Percentiles rank a stretch among this genome's conserved stretches.
These are phyloP conservation scores for Eucalyptus curtisii DNA, from an alignment of 345 rosid species.

Conservation along the genomic window DNA sequence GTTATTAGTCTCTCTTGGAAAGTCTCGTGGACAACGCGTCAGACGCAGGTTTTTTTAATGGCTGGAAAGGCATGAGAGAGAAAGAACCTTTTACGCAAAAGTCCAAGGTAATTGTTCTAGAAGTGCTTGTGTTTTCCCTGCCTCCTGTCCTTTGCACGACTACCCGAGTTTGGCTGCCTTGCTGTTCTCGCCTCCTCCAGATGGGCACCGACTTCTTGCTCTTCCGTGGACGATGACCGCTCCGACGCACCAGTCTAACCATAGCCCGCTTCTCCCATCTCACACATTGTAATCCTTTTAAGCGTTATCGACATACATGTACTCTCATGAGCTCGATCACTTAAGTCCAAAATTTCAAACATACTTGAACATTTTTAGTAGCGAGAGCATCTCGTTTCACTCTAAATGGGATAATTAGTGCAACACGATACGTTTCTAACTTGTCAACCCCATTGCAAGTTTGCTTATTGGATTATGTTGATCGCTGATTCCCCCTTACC, in stretches of 20 bases:
- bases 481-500: background rate
- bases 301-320: background rate
- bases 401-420: fast-evolving
- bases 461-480: background rate
- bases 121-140: background rate
- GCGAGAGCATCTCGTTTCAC: background rate
- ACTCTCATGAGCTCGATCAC: fast-evolving
- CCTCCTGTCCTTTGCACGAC: background rate
- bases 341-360: fast-evolving
- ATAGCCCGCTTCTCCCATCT: background rate
- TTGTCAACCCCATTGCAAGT: background rate
- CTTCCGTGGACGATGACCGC: background rate
- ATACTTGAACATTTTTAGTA: background rate
- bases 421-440: background rate
- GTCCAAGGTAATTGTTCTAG: background rate
- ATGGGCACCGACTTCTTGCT: background rate
- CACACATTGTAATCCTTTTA: background rate
- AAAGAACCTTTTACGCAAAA: background rate
- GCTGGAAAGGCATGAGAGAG: background rate
- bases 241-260: background rate
- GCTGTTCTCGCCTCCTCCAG: background rate
- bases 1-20: no score
- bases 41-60: background rate
- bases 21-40: background rate
- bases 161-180: background rate